These are phyloP conservation scores for Fibroporia radiculosa DNA, from an alignment of 768 basidiomycete species.

Conservation along the genomic window DNA sequence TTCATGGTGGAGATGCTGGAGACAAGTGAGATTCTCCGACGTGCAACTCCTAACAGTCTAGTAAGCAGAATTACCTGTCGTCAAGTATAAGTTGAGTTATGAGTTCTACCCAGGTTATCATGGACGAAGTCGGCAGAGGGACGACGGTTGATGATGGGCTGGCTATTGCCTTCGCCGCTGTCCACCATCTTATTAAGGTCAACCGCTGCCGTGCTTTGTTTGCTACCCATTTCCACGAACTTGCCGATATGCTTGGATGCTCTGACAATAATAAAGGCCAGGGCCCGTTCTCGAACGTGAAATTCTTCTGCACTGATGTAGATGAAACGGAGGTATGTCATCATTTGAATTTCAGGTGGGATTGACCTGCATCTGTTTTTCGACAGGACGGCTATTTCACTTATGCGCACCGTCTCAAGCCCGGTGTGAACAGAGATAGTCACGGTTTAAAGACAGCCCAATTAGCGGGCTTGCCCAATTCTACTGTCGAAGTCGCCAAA, in stretches of 20 bases:
- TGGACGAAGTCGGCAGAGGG: constrained; percentile 99
- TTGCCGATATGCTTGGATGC: constrained; percentile 77
- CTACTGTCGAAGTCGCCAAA: constrained; percentile 54
- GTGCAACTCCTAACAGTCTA: constrained; percentile 77
- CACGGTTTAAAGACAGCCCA: constrained; percentile 89
- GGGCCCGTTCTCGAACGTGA: constrained; percentile 51
- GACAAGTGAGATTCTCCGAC: constrained; percentile 81
- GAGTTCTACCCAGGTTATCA: constrained; percentile 70
- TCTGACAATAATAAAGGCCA: constrained; percentile 32
- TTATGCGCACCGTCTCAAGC: constrained; percentile 73
- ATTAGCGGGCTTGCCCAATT: constrained; percentile 72
- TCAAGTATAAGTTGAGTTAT: neutral
- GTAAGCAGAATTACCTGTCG: constrained; percentile 33
- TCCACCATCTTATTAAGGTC: constrained; percentile 68
- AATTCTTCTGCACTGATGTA: constrained; percentile 87
- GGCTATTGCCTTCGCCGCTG: constrained; percentile 87
- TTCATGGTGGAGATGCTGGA: constrained; percentile 99
- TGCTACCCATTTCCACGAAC: constrained; percentile 97
- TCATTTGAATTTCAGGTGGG: neutral
- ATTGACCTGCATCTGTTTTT: neutral
- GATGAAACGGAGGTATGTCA: constrained; percentile 63
- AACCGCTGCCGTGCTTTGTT: constrained; percentile 84
- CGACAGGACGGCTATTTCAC: constrained; percentile 67
- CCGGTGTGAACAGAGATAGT: constrained; percentile 85
- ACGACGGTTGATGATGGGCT: constrained; percentile 90